phyloP scores from a whole-genome alignment of 345 rosid genomes.

The Hypericum perforatum region DNA sequence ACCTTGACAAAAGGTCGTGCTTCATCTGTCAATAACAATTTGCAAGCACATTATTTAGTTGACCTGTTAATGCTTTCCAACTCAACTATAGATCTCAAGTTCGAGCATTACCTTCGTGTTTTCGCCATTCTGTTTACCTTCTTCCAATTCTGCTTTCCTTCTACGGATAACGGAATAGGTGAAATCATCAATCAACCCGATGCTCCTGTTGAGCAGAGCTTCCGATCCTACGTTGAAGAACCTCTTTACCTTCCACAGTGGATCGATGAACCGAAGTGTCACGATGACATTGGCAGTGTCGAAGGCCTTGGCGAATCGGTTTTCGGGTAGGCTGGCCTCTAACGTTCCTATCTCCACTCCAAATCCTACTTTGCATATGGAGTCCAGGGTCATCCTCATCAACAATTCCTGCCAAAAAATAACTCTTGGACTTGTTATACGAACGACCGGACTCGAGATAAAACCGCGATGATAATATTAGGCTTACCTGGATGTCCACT shows the following conservation, averaged over 20 bases:
- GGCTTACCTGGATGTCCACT: slow-evolving; percentile 76
- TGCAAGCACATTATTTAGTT: too few species aligned
- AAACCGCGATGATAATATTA: not conserved
- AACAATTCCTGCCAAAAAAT: slow-evolving; percentile 41
- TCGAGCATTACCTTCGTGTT: slow-evolving; percentile 29
- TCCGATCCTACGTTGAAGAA: slow-evolving; percentile 71
- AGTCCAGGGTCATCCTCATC: slow-evolving; percentile 92
- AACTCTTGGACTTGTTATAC: not conserved
- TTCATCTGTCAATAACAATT: slow-evolving; percentile 37
- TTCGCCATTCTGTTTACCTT: slow-evolving; percentile 19
- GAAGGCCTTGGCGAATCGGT: slow-evolving; percentile 69
- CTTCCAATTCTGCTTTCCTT: slow-evolving; percentile 61
- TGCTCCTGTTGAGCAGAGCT: slow-evolving; percentile 75
- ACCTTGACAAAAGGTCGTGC: slow-evolving; percentile 72
- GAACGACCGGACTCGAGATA: not conserved
- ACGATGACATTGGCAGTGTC: slow-evolving; percentile 76
- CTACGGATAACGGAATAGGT: slow-evolving; percentile 64
- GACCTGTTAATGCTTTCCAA: too few species aligned
- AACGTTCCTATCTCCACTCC: slow-evolving; percentile 88
- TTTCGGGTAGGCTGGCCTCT: slow-evolving; percentile 60
- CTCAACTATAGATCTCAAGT: too few species aligned
- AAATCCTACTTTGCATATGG: slow-evolving; percentile 92
- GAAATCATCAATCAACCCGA: slow-evolving; percentile 61
- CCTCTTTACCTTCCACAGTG: slow-evolving; percentile 73
- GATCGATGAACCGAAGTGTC: slow-evolving; percentile 82